Conservation (phyloP, 495 filamentous ascomycete genomes). For the Darksidea phi region DNA sequence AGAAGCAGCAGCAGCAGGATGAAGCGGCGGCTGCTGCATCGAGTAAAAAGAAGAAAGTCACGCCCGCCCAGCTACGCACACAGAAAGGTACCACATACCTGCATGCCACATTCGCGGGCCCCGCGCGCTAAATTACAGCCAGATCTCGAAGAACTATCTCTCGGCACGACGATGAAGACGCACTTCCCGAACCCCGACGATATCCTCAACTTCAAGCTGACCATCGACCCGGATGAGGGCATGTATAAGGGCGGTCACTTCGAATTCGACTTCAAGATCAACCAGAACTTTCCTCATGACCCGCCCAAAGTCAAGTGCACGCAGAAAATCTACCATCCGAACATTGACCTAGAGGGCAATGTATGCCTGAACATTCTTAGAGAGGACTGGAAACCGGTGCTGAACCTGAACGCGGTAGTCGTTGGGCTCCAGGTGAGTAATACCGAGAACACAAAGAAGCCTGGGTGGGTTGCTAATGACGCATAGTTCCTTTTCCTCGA, state of each 20-base stretch:
- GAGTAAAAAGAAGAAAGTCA: constrained; percentile 96
- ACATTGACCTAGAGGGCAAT: constrained; percentile 97
- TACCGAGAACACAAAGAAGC: background rate
- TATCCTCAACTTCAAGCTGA: constrained; percentile 91
- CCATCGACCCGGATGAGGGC: constrained; percentile 94
- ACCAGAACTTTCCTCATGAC: constrained; percentile 94
- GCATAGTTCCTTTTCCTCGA: constrained; percentile 91
- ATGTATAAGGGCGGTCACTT: constrained; percentile 93
- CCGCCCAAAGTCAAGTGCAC: constrained; percentile 97
- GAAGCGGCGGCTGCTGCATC: constrained; percentile 58
- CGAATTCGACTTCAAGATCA: constrained; percentile 86
- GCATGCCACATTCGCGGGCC: background rate
- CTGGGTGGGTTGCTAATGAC: constrained; percentile 10
- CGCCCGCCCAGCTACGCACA: constrained; percentile 88
- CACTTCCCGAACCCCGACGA: constrained; percentile 92
- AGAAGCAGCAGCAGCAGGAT: constrained; percentile 92
- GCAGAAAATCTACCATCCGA: constrained; percentile 98
- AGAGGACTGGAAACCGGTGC: constrained; percentile 98
- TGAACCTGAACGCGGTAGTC: constrained; percentile 95
- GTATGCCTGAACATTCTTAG: constrained; percentile 95
- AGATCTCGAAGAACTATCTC: constrained; percentile 91
- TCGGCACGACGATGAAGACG: constrained; percentile 89
- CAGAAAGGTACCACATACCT: constrained; percentile 72
- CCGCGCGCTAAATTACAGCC: constrained; percentile 11
- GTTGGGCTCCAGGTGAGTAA: constrained; percentile 77